Evolutionary conservation across 805 yeast species (phyloP).

Genomic region (Cyberlindnera mississippiensis): DNA sequence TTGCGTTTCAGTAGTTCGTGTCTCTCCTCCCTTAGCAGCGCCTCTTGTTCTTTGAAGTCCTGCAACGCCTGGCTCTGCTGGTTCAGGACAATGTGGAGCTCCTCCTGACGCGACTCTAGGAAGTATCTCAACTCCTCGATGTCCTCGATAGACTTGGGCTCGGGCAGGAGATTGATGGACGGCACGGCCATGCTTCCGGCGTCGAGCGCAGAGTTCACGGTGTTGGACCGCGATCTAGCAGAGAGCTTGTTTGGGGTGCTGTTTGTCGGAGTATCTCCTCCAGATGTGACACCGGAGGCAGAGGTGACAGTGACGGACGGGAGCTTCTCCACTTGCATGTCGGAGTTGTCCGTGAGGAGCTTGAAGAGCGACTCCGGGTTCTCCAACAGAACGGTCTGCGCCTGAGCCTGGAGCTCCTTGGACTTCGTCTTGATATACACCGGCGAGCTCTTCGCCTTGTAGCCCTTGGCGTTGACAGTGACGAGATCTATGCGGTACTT

Average conservation of each 20-base stretch:
- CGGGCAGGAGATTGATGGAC: constrained; percentile 14
- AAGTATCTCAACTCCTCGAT: constrained; percentile 40
- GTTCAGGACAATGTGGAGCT: constrained; percentile 32
- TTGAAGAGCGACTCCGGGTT: constrained; percentile 37
- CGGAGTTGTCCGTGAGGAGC: constrained; percentile 30
- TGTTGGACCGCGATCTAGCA: constrained; percentile 34
- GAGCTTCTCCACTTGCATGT: constrained; percentile 21
- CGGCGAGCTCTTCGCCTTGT: constrained; percentile 38
- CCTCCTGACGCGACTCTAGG: constrained; percentile 40
- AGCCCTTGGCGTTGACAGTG: constrained; percentile 36
- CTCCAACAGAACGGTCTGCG: constrained; percentile 25
- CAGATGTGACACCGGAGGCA: constrained; percentile 1
- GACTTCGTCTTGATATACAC: constrained; percentile 38
- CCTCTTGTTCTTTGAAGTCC: constrained; percentile 39
- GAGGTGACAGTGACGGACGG: constrained; percentile 27
- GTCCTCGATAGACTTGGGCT: constrained; percentile 31
- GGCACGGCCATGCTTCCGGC: constrained; percentile 10
- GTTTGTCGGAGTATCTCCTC: constrained; percentile 23
- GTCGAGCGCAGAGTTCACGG: constrained; percentile 26
- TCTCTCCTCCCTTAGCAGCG: constrained; percentile 31
- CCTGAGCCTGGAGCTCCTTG: constrained; percentile 19
- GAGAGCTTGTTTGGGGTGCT: constrained; percentile 16
- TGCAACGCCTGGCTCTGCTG: constrained; percentile 31
- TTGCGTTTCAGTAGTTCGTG: constrained; percentile 37
- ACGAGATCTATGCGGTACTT: constrained; percentile 42